Base-by-base conservation (phyloP, 139 green algal species). In the Coelastrella sp. region DNA sequence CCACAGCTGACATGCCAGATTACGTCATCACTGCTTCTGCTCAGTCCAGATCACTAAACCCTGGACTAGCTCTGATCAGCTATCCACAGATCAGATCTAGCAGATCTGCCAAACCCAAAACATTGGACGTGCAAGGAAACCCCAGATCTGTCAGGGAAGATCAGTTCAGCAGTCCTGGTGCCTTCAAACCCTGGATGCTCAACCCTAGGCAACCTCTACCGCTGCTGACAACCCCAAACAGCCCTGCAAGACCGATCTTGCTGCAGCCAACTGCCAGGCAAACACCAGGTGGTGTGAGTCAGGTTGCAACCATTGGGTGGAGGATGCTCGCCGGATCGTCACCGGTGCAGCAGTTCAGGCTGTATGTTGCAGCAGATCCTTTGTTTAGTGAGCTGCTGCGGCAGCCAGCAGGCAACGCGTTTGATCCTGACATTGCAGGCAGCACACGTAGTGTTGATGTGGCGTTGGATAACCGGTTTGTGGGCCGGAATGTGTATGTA, bases 321-420 rank as follows among this genome's bases (percentile, higher is more conserved):
- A 5, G 14, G 10, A 8, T 88, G 68, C 54, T 66, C 19, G 32
- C 19, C 22, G 68, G 54, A 6, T 19, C 54, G 8, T 5, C 83
- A 60, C 4, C 54, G 7, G 68, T 80, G 13, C 20, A 80, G 6
- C 66, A 80, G 56, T 88, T 80, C 83, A 68, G 68, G 83, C 66
- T 88, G 68, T 88, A 77, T 58, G 68, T 88, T 61, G 66, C 83
- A 13, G 83, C 83, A 57, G 83, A 88, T 59, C 47, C 17, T 6
- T n/a, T 58, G 47, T 88, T 88, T 17, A n/a, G 4, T 17, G 83
- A 88, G 68, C 68, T 88, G 54, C 16, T 88, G 5, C 7, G 83
- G 4, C 83, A 88, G 68, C 83, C 83, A 14, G 54, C n/a, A 10
- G 68, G 54, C 4, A 73, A 13, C 8, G 83, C 19, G 20, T 80